Conservation (phyloP, 345 rosid species). For the Turritis glabra region DNA sequence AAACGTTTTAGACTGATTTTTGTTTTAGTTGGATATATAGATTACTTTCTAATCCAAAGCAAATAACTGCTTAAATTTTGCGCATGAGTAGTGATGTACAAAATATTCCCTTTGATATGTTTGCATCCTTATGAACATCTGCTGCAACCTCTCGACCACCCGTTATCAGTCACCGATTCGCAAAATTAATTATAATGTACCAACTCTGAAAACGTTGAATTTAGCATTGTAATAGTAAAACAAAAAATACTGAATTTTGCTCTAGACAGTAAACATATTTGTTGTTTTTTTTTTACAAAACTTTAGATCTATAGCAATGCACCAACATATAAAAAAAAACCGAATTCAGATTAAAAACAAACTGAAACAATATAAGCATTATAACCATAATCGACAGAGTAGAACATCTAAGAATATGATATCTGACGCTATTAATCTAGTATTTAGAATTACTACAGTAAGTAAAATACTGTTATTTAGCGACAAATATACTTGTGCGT, state of each 20-base stretch:
- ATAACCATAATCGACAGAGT: too few relatives aligned
- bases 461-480: too few relatives aligned
- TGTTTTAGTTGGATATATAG: background rate
- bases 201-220: background rate
- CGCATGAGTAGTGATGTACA: constrained; percentile 21
- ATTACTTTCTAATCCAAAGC: background rate
- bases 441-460: too few relatives aligned
- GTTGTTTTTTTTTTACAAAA: background rate
- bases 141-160: constrained; percentile 13
- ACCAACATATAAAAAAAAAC: too few relatives aligned
- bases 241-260: background rate
- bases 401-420: too few relatives aligned
- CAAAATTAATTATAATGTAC: background rate
- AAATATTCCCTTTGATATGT: constrained; percentile 21
- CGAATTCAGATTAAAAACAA: too few relatives aligned
- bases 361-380: too few relatives aligned
- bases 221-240: background rate
- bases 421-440: too few relatives aligned
- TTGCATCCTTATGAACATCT: constrained; percentile 12
- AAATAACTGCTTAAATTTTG: background rate
- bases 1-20: background rate
- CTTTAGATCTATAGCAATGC: background rate
- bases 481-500: too few relatives aligned
- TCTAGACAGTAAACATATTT: background rate
- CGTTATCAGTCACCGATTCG: constrained; percentile 1